phyloP scores from a whole-genome alignment of 257 asterid species.

The Agastache rugosa region DNA sequence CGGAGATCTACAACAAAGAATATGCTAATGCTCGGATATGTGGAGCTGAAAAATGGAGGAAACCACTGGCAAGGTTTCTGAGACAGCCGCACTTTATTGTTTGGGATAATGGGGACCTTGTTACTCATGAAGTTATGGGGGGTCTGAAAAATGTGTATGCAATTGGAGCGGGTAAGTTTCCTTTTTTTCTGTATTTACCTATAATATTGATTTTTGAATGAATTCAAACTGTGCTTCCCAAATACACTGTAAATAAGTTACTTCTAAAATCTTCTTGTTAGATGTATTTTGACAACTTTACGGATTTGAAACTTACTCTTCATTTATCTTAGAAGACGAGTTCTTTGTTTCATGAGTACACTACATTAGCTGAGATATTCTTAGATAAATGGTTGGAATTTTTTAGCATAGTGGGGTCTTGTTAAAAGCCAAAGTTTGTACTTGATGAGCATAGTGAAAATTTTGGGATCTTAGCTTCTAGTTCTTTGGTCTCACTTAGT shows the following conservation, averaged over 20 bases:
- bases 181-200: slow-evolving; percentile 29
- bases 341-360: not conserved
- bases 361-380: not conserved
- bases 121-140: slow-evolving; percentile 95
- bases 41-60: slow-evolving; percentile 93
- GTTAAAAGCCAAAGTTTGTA: too few species aligned
- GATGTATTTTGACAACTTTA: not conserved
- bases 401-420: too few species aligned
- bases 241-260: not conserved
- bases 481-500: not conserved
- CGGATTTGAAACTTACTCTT: not conserved
- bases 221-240: slow-evolving; percentile 5
- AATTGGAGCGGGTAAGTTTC: slow-evolving; percentile 77
- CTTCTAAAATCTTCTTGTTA: not conserved
- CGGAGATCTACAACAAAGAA: slow-evolving; percentile 88
- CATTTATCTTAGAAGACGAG: not conserved
- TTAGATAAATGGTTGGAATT: not conserved
- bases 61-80: slow-evolving; percentile 78
- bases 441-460: too few species aligned
- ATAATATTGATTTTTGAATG: not conserved
- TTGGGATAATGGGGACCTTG: slow-evolving; percentile 90
- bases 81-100: slow-evolving; percentile 93
- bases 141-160: slow-evolving; percentile 91
- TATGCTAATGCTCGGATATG: slow-evolving; percentile 92
- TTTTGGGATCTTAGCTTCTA: not conserved